A percentile compares a stretch with the other conserved stretches of the same genome.
phyloP scores from a whole-genome alignment of 1,284 basidiomycete genomes.

The Coriolopsis trogii region DNA sequence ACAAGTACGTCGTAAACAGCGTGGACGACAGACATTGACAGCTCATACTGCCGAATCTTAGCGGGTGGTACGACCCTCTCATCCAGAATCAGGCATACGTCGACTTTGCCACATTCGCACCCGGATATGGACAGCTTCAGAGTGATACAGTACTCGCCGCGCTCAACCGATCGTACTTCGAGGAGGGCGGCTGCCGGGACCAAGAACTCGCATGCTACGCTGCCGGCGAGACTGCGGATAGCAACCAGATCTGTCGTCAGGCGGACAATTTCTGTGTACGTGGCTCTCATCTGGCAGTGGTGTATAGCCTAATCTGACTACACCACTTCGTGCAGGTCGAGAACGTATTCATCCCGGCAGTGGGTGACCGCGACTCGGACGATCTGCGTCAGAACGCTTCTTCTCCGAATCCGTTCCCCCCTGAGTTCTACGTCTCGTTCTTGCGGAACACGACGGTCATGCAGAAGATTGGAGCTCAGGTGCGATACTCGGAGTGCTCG shows the following conservation, averaged over 20 bases:
- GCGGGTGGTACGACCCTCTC: slow-evolving; percentile 69
- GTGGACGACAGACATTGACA: no score
- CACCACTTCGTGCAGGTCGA: slow-evolving; percentile 38
- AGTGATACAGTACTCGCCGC: slow-evolving; percentile 45
- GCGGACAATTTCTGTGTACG: slow-evolving; percentile 63
- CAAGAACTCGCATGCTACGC: slow-evolving; percentile 57
- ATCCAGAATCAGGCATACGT: slow-evolving; percentile 65
- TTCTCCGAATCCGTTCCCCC: slow-evolving; percentile 50
- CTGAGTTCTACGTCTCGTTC: slow-evolving; percentile 55
- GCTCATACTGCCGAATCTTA: slow-evolving; percentile 31
- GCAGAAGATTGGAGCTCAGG: slow-evolving; percentile 51
- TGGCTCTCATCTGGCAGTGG: background rate
- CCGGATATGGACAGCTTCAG: slow-evolving; percentile 66
- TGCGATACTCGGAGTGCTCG: slow-evolving; percentile 39
- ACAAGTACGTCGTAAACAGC: slow-evolving; percentile 34
- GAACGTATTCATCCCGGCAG: slow-evolving; percentile 51
- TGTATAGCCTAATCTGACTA: background rate
- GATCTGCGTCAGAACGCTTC: slow-evolving; percentile 61
- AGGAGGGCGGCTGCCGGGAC: slow-evolving; percentile 50
- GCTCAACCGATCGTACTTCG: slow-evolving; percentile 53
- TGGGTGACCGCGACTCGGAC: slow-evolving; percentile 53
- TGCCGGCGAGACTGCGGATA: slow-evolving; percentile 47
- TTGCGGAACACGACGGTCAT: slow-evolving; percentile 40
- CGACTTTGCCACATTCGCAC: slow-evolving; percentile 60
- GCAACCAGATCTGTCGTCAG: slow-evolving; percentile 49